Evolutionary conservation across 2,329 filamentous ascomycete genomes (phyloP).

Genomic region (Monilinia vaccinii-corymbosi): DNA sequence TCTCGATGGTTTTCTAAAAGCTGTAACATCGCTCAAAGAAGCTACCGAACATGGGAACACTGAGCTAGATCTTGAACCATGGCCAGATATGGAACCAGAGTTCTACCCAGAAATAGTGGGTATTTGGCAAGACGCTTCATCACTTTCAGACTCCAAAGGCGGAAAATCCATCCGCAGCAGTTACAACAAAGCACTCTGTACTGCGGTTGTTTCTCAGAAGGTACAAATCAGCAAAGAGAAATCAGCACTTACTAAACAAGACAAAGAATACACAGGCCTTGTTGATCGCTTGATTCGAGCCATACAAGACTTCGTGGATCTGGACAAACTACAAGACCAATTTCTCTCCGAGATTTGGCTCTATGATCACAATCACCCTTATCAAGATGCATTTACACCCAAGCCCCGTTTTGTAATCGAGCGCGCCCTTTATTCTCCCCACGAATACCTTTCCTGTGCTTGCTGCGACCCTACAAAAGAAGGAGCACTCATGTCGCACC

Average conservation of each 20-base stretch:
- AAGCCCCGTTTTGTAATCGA: constrained; percentile 62
- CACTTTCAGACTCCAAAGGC: constrained; percentile 35
- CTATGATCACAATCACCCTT: constrained; percentile 62
- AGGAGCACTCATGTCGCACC: constrained; percentile 51
- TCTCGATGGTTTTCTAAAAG: constrained; percentile 38
- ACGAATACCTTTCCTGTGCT: constrained; percentile 67
- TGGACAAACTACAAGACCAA: constrained; percentile 33
- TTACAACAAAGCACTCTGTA: constrained; percentile 63
- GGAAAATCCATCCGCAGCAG: constrained; percentile 57
- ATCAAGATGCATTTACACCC: constrained; percentile 66
- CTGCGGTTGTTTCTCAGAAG: constrained; percentile 72
- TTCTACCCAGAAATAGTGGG: constrained; percentile 17
- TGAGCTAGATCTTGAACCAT: constrained; percentile 22
- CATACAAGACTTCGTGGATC: constrained; percentile 39
- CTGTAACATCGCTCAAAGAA: constrained; percentile 36
- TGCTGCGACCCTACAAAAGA: constrained; percentile 49
- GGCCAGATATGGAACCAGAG: constrained; percentile 24
- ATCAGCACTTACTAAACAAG: constrained; percentile 59
- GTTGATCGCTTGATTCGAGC: constrained; percentile 47
- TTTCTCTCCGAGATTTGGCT: constrained; percentile 66
- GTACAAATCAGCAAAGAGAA: constrained; percentile 72
- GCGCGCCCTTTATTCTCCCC: constrained; percentile 59
- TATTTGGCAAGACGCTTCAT: constrained; percentile 38
- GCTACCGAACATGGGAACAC: constrained; percentile 17
- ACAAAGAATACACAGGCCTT: constrained; percentile 59